Evolutionary conservation across 805 yeast genomes (phyloP).

Genomic region (Cyberlindnera misumaiensis): DNA sequence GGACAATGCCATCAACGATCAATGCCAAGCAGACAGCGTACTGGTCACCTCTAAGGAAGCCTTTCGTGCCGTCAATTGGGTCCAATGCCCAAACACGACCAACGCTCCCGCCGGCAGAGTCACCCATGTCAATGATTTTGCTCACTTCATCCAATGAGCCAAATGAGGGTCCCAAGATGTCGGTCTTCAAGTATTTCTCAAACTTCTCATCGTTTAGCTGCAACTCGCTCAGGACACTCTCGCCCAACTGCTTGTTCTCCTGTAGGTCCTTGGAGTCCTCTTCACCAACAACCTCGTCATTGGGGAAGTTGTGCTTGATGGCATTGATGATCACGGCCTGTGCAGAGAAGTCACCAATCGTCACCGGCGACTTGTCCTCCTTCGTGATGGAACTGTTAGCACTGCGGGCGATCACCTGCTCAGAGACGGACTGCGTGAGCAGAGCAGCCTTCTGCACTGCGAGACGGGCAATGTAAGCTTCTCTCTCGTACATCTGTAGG

Average conservation of each 20-base stretch:
- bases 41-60: slow-evolving; percentile 92
- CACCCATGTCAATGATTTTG: slow-evolving; percentile 71
- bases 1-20: slow-evolving; percentile 77
- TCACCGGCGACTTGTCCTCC: slow-evolving; percentile 89
- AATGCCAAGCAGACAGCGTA: slow-evolving; percentile 93
- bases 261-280: slow-evolving; percentile 73
- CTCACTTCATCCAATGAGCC: slow-evolving; percentile 42
- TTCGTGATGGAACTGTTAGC: slow-evolving; percentile 62
- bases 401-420: slow-evolving; percentile 40
- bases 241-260: slow-evolving; percentile 40
- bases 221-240: slow-evolving; percentile 55
- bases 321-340: slow-evolving; percentile 91
- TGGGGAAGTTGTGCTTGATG: slow-evolving; percentile 69
- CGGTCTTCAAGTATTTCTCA: slow-evolving; percentile 15
- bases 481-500: slow-evolving; percentile 46
- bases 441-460: slow-evolving; percentile 87
- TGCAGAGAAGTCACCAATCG: slow-evolving; percentile 93
- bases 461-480: slow-evolving; percentile 71
- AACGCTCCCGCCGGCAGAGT: slow-evolving; percentile 65
- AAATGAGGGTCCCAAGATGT: slow-evolving; percentile 32
- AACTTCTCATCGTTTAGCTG: slow-evolving; percentile 44
- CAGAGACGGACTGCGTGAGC: slow-evolving; percentile 61
- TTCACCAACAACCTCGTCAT: slow-evolving; percentile 88
- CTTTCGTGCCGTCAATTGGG: slow-evolving; percentile 98
- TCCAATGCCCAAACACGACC: slow-evolving; percentile 97